phyloP scores from a whole-genome alignment of 495 filamentous ascomycete species.

The Bacidia gigantensis region DNA sequence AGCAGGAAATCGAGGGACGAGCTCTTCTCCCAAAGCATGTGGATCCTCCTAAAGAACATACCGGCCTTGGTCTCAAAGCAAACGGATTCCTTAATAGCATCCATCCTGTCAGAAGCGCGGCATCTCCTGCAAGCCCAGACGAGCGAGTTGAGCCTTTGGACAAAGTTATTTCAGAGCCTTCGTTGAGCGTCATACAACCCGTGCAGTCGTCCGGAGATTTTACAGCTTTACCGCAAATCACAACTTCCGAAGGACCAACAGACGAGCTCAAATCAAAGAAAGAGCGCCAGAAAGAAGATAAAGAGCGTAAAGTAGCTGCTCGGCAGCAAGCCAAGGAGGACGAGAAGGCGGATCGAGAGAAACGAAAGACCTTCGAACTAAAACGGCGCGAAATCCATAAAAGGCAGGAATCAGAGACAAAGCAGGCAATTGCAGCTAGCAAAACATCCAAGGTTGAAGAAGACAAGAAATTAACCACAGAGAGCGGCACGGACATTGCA shows the following conservation, averaged over 20 bases:
- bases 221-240: constrained; percentile 28
- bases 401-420: constrained; percentile 44
- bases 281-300: constrained; percentile 42
- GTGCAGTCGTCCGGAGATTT: constrained; percentile 4
- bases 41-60: constrained; percentile 8
- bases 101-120: constrained; percentile 15
- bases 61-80: constrained; percentile 16
- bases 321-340: constrained; percentile 57
- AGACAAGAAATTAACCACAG: constrained; percentile 26
- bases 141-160: constrained; percentile 9
- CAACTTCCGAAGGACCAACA: constrained; percentile 25
- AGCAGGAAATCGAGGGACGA: constrained; percentile 65
- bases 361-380: constrained; percentile 47
- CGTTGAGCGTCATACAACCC: constrained; percentile 4
- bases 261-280: constrained; percentile 34
- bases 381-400: constrained; percentile 34
- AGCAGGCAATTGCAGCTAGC: constrained; percentile 44
- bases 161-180: constrained; percentile 13
- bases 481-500: constrained; percentile 25
- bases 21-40: constrained; percentile 4
- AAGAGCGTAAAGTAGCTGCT: constrained; percentile 50
- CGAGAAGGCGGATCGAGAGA: constrained; percentile 49
- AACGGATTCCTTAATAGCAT: constrained; percentile 18
- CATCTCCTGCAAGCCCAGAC: constrained; percentile 11
- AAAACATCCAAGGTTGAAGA: constrained; percentile 38